Evolutionary conservation across 768 basidiomycete species (phyloP).

Genomic region (Fistulinella prunicolor): DNA sequence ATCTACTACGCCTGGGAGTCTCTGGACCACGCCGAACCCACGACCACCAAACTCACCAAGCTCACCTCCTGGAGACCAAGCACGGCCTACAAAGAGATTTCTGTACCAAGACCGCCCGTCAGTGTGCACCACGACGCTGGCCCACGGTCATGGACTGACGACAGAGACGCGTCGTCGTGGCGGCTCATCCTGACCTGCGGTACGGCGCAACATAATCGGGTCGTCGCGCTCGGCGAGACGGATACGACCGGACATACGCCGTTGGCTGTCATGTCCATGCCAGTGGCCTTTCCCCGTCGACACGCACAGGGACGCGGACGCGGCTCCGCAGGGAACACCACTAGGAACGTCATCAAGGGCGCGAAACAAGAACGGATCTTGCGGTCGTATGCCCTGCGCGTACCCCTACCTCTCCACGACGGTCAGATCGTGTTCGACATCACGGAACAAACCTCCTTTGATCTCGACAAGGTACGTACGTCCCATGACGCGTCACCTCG

Average conservation of each 20-base stretch:
- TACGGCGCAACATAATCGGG: conserved; percentile 23
- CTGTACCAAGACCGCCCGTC: conserved; percentile 58
- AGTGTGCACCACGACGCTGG: conserved; percentile 30
- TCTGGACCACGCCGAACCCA: conserved; percentile 27
- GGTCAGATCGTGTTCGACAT: conserved; percentile 42
- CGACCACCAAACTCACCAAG: conserved; percentile 48
- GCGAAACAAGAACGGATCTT: conserved; percentile 68
- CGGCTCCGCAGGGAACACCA: too few relatives aligned
- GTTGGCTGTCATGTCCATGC: conserved; percentile 68
- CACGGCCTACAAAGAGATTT: conserved; percentile 74
- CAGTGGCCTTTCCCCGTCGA: conserved; percentile 45
- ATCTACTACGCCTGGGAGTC: conserved; percentile 80
- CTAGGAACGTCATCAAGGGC: conserved; percentile 15
- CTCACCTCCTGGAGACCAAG: conserved; percentile 69
- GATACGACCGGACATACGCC: conserved; percentile 41
- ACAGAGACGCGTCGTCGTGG: too few relatives aligned
- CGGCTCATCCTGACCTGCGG: conserved; percentile 56
- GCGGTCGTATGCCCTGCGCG: conserved; percentile 16
- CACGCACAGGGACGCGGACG: too few relatives aligned
- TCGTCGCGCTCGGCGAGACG: conserved; percentile 43
- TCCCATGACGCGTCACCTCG: neutral
- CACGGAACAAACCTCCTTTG: conserved; percentile 82
- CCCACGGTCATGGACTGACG: conserved; percentile 38
- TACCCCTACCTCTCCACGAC: neutral
- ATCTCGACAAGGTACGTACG: conserved; percentile 80